Base-by-base conservation (phyloP, 768 basidiomycete genomes). In the Daedalea quercina region DNA sequence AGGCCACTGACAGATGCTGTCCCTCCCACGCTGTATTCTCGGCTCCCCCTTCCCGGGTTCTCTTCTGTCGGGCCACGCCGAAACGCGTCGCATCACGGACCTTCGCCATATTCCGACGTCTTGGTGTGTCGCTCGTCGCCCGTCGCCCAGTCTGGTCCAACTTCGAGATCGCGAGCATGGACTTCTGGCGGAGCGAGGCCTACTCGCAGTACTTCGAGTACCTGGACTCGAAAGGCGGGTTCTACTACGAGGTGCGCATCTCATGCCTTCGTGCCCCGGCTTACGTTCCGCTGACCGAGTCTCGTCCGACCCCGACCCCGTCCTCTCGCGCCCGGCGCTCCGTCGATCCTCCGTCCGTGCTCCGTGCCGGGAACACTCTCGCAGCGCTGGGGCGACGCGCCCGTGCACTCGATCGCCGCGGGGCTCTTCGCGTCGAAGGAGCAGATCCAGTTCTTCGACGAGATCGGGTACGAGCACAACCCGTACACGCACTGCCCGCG, bases 181-280 rank as follows among this genome's bases (percentile, higher is more conserved):
- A 90, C 58, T 90, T 95, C 65, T 95, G 91, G 90, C 74, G 92
- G 52, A 74, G 78, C 1, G 83, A 90, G 58, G 86, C 90, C 0
- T 97, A 96, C 69, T 77, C 79, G 59, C 77, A 81, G 45, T 94
- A 86, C 71, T 95, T 95, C 61, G 80, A 90, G 25, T 78, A 80
- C 65, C 77, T 95, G 31, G 94, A 95, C 58, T 69, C 76, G 1
- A 79, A 81, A 44, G 93, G 93, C 35, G 93, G 93, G 3, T 93
- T 94, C 69, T 94, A 94, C 71, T 94, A 93, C 62, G 91, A 93
- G 82, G 87, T 86, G 41, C 51, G 54, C 43, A 3, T 28, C n/a
- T 17, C 20, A 31, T 26, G 9, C 9, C 43, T 35, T 31, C 19
- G 24, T 31, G 3, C 31, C 3, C 42, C 12, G 40, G 15, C 37